Evolutionary conservation across 2,329 filamentous ascomycete genomes (phyloP).

Genomic region (Fusarium continuum): DNA sequence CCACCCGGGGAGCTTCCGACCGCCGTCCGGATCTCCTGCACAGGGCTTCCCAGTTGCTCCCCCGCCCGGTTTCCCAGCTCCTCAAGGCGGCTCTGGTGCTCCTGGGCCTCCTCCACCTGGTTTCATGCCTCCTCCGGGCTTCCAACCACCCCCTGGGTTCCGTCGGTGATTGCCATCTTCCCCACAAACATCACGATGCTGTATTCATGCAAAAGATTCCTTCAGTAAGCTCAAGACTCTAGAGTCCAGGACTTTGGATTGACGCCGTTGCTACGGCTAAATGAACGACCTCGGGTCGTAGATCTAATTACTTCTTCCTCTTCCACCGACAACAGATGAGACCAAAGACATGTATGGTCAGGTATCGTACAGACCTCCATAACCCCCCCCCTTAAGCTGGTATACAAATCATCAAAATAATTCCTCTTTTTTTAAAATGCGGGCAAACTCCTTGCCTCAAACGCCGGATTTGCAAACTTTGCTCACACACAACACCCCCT

Average conservation of each 20-base stretch:
- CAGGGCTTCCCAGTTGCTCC: slow-evolving; percentile 53
- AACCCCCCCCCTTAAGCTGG: slow-evolving; percentile 29
- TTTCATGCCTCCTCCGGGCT: slow-evolving; percentile 54
- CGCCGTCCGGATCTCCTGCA: slow-evolving; percentile 49
- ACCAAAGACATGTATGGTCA: slow-evolving; percentile 36
- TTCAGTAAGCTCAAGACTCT: slow-evolving; percentile 28
- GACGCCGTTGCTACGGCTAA: slow-evolving; percentile 24
- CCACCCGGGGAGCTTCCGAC: slow-evolving; percentile 56
- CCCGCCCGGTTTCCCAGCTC: slow-evolving; percentile 53
- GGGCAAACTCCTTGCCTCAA: slow-evolving; percentile 40
- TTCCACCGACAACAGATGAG: slow-evolving; percentile 22
- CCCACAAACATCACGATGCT: slow-evolving; percentile 20
- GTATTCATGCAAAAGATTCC: slow-evolving; percentile 15
- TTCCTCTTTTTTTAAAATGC: slow-evolving; percentile 35
- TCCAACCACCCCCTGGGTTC: slow-evolving; percentile 58
- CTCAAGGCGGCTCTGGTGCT: slow-evolving; percentile 46
- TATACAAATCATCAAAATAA: slow-evolving; percentile 43
- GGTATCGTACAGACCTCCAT: slow-evolving; percentile 35
- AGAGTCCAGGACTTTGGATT: slow-evolving; percentile 25
- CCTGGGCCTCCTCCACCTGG: slow-evolving; percentile 53
- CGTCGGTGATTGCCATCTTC: slow-evolving; percentile 44
- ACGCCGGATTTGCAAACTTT: slow-evolving; percentile 34
- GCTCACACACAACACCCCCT: slow-evolving; percentile 13
- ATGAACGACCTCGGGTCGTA: slow-evolving; percentile 22
- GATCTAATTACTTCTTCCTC: slow-evolving; percentile 35